These are phyloP conservation scores for Diaporthe sp. DNA, from an alignment of 2,329 filamentous ascomycete genomes.

Conservation along the genomic window DNA sequence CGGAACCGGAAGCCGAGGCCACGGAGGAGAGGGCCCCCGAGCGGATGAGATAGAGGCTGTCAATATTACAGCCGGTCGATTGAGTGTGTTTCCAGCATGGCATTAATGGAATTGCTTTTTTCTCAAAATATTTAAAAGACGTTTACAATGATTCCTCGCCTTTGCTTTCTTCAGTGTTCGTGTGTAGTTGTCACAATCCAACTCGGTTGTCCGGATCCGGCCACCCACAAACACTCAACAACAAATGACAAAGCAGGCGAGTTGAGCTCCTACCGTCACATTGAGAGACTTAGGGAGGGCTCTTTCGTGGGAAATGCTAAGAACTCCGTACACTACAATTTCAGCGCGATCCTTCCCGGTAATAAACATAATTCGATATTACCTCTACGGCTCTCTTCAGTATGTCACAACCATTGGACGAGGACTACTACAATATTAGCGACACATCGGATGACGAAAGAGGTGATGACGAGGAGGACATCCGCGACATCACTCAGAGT, in stretches of 20 bases:
- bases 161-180: too few relatives aligned
- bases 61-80: background rate
- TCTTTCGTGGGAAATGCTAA: background rate
- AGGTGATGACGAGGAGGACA: background rate
- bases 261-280: background rate
- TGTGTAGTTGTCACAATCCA: background rate
- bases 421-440: background rate
- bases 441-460: background rate
- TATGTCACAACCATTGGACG: background rate
- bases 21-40: constrained; percentile 5
- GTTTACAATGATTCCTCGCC: background rate
- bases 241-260: background rate
- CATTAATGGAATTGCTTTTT: background rate
- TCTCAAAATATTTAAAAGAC: background rate
- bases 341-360: too few relatives aligned
- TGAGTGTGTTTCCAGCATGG: background rate
- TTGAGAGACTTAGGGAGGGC: too few relatives aligned
- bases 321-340: background rate
- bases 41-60: background rate
- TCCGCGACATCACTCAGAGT: background rate
- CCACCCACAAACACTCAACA: too few relatives aligned
- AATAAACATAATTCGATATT: background rate
- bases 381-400: background rate
- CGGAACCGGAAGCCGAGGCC: background rate
- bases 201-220: background rate